Conservation (phyloP, 495 filamentous ascomycete species). For the Talaromyces adpressus region DNA sequence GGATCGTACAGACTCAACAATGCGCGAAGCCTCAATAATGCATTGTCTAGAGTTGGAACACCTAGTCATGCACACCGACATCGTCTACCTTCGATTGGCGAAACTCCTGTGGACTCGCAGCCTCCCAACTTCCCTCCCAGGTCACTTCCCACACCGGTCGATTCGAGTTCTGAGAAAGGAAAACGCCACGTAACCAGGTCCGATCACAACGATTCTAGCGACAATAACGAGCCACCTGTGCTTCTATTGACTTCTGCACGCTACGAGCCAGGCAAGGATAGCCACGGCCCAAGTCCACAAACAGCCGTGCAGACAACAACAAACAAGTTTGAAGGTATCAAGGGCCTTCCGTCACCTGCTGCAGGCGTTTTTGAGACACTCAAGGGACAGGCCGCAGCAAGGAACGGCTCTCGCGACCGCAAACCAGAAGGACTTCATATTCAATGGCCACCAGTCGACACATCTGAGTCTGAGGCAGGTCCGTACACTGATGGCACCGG, state of each 20-base stretch:
- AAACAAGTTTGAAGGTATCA: slow-evolving; percentile 33
- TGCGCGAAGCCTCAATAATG: slow-evolving; percentile 51
- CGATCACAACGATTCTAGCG: slow-evolving; percentile 24
- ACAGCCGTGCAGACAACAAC: slow-evolving; percentile 42
- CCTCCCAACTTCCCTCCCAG: slow-evolving; percentile 38
- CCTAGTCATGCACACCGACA: slow-evolving; percentile 62
- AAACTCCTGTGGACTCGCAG: slow-evolving; percentile 56
- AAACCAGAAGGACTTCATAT: slow-evolving; percentile 80
- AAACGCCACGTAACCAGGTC: slow-evolving; percentile 19
- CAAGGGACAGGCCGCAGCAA: slow-evolving; percentile 49
- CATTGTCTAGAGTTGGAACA: slow-evolving; percentile 64
- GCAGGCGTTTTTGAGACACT: slow-evolving; percentile 47
- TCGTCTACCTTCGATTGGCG: slow-evolving; percentile 78
- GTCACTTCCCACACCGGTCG: slow-evolving; percentile 33
- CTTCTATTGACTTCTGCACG: slow-evolving; percentile 43
- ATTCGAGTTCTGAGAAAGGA: slow-evolving; percentile 45
- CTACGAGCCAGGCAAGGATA: slow-evolving; percentile 38
- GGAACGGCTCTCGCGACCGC: slow-evolving; percentile 69
- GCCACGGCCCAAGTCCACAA: slow-evolving; percentile 39
- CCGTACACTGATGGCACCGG: slow-evolving; percentile 22
- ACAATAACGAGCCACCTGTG: slow-evolving; percentile 17
- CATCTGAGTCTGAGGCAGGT: slow-evolving; percentile 5
- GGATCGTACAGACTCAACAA: slow-evolving; percentile 58
- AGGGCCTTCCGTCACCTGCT: slow-evolving; percentile 54
- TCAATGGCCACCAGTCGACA: slow-evolving; percentile 48